Evolutionary conservation across 371 early-diverging fungal species (phyloP), one percentile per base, ranked within the genome.

Genomic region (Syncephalis plumigaleata): DNA sequence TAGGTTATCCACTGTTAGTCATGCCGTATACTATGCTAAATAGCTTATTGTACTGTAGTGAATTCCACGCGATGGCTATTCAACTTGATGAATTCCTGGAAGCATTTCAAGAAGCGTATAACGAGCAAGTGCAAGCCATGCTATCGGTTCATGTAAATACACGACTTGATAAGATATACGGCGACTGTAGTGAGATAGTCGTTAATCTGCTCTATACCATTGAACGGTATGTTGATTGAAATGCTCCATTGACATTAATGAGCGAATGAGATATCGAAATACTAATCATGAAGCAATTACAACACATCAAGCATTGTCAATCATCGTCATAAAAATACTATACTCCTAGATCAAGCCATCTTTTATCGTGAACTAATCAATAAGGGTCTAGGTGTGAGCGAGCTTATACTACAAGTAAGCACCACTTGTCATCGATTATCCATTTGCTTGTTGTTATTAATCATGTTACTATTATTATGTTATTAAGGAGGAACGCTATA

Each of bases 401-500:
- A 54, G 40, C 51, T 61, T 47, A 61, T 61, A 27, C 36, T 61
- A 18, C 59, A 62, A 56, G 63, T 57, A 50, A 16, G 37, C 15
- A 44, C 18, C 9, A 39, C 43, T 39, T 26, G 2, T 31, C 26
- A 3, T 45, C 18, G 43, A 23, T 20, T 18, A 8, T 37, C 2
- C 39, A 23, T 20, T 9, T 21, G 37, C 36, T 16, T 9, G 4
- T 46, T 22, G 26, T 9, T 21, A 16, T n/a, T 46, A 27, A 26
- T 21, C 46, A 45, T 11, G 9, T 24, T 17, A 36, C 0, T 20
- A 21, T 2, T 31, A n/a, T n/a, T n/a, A n/a, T n/a, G n/a, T n/a
- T n/a, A n/a, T n/a, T n/a, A n/a, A 56, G 63, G 63, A 62, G 31
- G 63, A 62, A 39, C 59, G 59, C 36, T 62, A 62, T 46, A 42